Evolutionary conservation across 805 yeast genomes (phyloP), one percentile per base, ranked within the genome.

Genomic region (Candida ovalis): DNA sequence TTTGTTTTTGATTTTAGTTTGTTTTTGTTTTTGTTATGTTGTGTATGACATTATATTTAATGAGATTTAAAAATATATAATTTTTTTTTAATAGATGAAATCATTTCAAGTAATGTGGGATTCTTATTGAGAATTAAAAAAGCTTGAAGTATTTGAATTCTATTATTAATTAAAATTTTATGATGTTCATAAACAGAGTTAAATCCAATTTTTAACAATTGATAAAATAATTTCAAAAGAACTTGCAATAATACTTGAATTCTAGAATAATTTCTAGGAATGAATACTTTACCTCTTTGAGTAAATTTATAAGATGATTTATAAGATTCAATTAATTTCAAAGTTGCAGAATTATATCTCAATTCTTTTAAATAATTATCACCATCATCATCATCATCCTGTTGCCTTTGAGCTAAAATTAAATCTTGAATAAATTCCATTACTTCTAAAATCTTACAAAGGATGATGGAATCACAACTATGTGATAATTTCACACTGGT

Each of bases 41-140:
- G 18, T 18, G 23, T 19, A 12, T 28, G 17, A 17, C 9, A 28
- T 4, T 17, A 40, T 17, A 17, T 24, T 15, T 5, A 36, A 19
- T 15, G 24, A 37, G 27, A 18, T 40, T 27, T 21, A 8, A 33
- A 22, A 23, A 9, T 25, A 21, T 23, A 43, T 22, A 13, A 19
- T 4, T 24, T 15, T 32, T 12, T n/a, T 17, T 33, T 41, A 24
- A 53, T 39, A 27, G 33, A 44, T 30, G 42, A 45, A 13, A 56
- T 33, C 22, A 49, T 18, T 32, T 48, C 49, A 9, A 55, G 40
- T 4, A 52, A 42, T n/a, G 47, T 51, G n/a, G 35, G 48, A 41
- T 56, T 52, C 17, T 42, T 48, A 44, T 53, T 53, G 6, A 55
- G 37, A 13, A 55, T 51, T 41, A 55, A 44, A 40, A 53, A 53